phyloP scores from a whole-genome alignment of 116 monocot species.

The Posidonia oceanica region DNA sequence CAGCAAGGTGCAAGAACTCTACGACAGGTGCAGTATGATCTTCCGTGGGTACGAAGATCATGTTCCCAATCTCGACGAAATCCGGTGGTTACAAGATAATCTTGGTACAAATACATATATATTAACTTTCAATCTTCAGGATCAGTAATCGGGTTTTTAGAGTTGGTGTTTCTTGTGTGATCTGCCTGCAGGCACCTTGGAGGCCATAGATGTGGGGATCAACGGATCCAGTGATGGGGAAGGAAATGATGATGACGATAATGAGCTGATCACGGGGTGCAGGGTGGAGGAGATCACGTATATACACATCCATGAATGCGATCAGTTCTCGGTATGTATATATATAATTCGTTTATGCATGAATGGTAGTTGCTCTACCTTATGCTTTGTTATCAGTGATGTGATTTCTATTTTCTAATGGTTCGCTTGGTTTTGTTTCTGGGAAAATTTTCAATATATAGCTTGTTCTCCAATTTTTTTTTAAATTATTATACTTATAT shows the following conservation, averaged over 20 bases:
- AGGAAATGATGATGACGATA: constrained; percentile 6
- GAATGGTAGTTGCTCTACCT: too few relatives aligned
- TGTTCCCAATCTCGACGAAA: constrained; percentile 19
- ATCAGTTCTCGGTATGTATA: constrained; percentile 28
- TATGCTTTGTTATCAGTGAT: neutral
- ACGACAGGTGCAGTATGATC: constrained; percentile 25
- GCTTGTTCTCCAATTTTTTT: too few relatives aligned
- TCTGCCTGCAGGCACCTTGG: constrained; percentile 6
- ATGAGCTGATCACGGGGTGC: constrained; percentile 1
- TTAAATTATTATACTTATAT: too few relatives aligned
- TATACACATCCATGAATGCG: constrained; percentile 37
- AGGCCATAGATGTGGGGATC: constrained; percentile 20
- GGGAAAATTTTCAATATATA: too few relatives aligned
- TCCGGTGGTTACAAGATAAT: constrained; percentile 22
- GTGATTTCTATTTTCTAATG: neutral
- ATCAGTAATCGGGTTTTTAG: too few relatives aligned
- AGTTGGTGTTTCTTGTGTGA: neutral
- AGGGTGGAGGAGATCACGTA: constrained; percentile 26
- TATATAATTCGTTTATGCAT: neutral
- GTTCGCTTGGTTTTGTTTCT: too few relatives aligned
- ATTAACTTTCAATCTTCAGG: too few relatives aligned
- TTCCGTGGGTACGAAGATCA: constrained; percentile 13
- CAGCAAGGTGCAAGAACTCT: constrained; percentile 35
- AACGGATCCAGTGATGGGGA: constrained; percentile 6
- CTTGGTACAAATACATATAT: constrained; percentile 16